A percentile compares a stretch with the other conserved stretches of the same genome.
Evolutionary conservation across 2,329 filamentous ascomycete genomes (phyloP).

Genomic region (Colletotrichum godetiae): DNA sequence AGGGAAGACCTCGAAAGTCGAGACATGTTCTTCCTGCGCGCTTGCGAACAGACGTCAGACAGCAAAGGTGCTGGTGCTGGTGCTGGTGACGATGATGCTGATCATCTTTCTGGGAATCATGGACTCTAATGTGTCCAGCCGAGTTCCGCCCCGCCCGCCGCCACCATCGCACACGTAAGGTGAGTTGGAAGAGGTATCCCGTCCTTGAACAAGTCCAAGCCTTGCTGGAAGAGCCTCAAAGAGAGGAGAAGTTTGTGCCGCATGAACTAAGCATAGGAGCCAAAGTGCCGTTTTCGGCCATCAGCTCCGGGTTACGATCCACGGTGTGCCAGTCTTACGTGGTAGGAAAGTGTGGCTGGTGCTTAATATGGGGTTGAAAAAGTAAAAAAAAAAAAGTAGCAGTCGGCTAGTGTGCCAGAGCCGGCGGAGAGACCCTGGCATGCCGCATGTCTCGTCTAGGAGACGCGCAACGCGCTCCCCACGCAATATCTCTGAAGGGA

Average conservation of each 20-base stretch:
- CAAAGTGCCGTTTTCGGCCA: slow-evolving; percentile 13
- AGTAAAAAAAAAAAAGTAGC: slow-evolving; percentile 6
- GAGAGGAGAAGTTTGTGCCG: neutral
- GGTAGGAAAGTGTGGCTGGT: slow-evolving; percentile 25
- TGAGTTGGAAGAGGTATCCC: neutral
- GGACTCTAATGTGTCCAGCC: neutral
- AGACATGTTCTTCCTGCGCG: neutral
- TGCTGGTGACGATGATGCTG: neutral
- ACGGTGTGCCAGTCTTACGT: neutral
- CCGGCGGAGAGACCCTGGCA: neutral
- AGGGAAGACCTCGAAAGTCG: neutral
- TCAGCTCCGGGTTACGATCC: neutral
- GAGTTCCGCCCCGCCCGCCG: slow-evolving; percentile 4
- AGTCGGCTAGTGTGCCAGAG: neutral
- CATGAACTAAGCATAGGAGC: slow-evolving; percentile 24
- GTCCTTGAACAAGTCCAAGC: slow-evolving; percentile 7
- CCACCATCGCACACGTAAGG: slow-evolving; percentile 23
- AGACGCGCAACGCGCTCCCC: slow-evolving; percentile 33
- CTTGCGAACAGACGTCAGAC: neutral
- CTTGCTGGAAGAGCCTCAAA: slow-evolving; percentile 28
- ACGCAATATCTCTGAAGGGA: slow-evolving; percentile 6
- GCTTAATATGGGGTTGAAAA: slow-evolving; percentile 18
- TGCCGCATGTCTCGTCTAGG: slow-evolving; percentile 16
- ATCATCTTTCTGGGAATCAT: neutral
- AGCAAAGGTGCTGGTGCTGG: neutral